Evolutionary conservation across 148 eudicot species (phyloP), one percentile per base, ranked within the genome.

Genomic region (Tetragonia tetragonoides): DNA sequence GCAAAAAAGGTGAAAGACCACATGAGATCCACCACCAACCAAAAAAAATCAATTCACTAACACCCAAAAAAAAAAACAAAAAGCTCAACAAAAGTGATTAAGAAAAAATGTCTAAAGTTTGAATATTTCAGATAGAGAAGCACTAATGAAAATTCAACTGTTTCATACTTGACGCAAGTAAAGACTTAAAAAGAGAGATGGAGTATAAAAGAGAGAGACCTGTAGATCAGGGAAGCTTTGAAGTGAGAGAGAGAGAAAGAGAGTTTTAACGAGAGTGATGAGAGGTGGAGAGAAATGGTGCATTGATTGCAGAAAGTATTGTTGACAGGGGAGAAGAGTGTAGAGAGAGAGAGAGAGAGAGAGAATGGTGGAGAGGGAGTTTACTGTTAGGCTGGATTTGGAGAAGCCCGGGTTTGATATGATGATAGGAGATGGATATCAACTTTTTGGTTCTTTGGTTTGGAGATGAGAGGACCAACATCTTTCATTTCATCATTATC

Each of bases 261-360:
- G 40, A 68, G n/a, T n/a, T n/a, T n/a, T n/a, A 60, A 7, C 44
- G 66, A 46, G 66, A 34, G 74, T 40, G n/a, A 67, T 1, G 49
- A 53, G 83, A 66, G 75, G 73, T 60, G 56, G 66, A 63, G 62
- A 72, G 20, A 76, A 80, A 64, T 73, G 83, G 80, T 37, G 86
- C 84, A 84, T 84, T 84, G 84, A 84, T 78, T 78, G 82, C 62
- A 73, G 78, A 70, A 79, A 82, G 34, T 28, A 28, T 28, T 28
- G 0, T 28, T 28, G 34, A 28, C 80, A 77, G 65, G 66, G 82
- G 44, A 82, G 71, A 75, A 69, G 75, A 34, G 75, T 12, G 54
- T 16, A 2, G 6, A 39, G 72, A 56, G 70, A 37, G 47, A 61
- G 63, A 61, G 47, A 59, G 66, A 9, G 75, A 15, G 61, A 68